A percentile compares a stretch with the other conserved stretches of the same genome.
These are phyloP conservation scores for Limonium bicolor DNA, from an alignment of 148 eudicot genomes.

Conservation along the genomic window DNA sequence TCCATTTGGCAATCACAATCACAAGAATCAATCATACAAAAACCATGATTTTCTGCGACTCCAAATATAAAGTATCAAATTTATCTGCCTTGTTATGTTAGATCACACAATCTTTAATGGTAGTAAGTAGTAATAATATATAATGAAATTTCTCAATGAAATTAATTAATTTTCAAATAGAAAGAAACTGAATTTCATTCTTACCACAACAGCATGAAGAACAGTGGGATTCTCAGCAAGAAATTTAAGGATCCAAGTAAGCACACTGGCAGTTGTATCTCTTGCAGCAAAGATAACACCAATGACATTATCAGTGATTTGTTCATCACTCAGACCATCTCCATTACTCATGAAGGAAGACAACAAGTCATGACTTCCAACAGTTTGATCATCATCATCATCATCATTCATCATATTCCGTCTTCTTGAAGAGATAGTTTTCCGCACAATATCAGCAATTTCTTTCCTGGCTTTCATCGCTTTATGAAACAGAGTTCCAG, in stretches of 20 bases:
- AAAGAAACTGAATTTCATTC: no score
- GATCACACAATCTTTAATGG: no score
- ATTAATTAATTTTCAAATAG: no score
- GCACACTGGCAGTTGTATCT: constrained; percentile 86
- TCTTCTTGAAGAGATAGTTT: constrained; percentile 44
- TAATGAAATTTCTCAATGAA: not conserved
- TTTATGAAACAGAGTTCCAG: constrained; percentile 79
- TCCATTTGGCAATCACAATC: no score
- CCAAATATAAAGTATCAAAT: no score
- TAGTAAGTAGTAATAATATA: not conserved
- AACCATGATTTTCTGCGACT: not conserved
- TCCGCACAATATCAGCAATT: constrained; percentile 50
- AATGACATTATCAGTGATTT: constrained; percentile 87
- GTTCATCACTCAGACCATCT: constrained; percentile 69
- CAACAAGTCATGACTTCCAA: constrained; percentile 27
- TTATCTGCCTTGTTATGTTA: no score
- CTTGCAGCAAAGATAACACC: constrained; percentile 94
- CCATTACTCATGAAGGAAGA: constrained; percentile 74
- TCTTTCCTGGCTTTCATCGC: constrained; percentile 90
- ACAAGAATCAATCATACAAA: no score
- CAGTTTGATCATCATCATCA: constrained; percentile 6
- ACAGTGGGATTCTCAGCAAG: constrained; percentile 68
- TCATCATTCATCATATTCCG: constrained; percentile 18
- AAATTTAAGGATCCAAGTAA: constrained; percentile 87
- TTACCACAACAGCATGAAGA: constrained; percentile 74